Conservation (phyloP, 176 grass and related monocot species). For the Oryza meridionalis region DNA sequence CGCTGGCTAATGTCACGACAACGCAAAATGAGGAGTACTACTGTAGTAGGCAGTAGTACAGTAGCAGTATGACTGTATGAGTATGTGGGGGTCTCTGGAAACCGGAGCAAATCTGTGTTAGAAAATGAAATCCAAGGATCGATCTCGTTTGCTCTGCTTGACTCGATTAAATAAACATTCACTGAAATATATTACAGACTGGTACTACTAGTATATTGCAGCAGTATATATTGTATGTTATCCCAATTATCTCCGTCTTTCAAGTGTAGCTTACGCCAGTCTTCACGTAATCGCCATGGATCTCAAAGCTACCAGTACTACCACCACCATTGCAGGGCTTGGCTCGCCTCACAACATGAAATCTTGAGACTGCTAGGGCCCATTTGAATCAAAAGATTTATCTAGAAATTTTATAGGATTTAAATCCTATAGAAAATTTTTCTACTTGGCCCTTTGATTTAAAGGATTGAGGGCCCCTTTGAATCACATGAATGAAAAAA, state of each 20-base stretch:
- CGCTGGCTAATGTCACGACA: neutral
- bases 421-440: no score
- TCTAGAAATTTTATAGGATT: no score
- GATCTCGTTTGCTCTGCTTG: neutral
- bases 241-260: neutral
- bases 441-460: no score
- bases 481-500: no score
- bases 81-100: neutral
- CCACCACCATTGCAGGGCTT: neutral
- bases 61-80: neutral
- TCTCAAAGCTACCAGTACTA: neutral
- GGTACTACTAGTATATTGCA: neutral
- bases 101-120: neutral
- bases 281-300: neutral
- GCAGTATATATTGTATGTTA: slow-evolving; percentile 10
- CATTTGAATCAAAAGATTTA: no score
- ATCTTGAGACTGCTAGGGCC: no score
- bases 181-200: neutral
- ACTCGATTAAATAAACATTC: neutral
- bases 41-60: neutral
- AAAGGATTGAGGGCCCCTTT: no score
- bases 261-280: slow-evolving; percentile 9
- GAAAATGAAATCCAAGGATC: slow-evolving; percentile 1
- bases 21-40: neutral
- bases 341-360: no score